These are phyloP conservation scores for Annulohypoxylon truncatum DNA, from an alignment of 2,329 filamentous ascomycete species.

Conservation along the genomic window DNA sequence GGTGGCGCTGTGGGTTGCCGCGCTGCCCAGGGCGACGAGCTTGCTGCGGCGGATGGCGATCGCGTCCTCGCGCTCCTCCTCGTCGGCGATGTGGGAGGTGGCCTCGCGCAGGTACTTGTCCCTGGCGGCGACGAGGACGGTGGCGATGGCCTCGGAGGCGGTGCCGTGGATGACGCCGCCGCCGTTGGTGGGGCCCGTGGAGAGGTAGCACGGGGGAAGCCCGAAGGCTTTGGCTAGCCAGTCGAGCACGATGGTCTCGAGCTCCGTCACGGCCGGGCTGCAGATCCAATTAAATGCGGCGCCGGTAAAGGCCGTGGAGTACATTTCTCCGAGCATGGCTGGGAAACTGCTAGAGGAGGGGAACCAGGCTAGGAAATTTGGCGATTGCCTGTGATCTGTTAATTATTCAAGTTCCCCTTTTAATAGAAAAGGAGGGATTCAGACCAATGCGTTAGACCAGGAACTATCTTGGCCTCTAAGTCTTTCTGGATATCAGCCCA, in stretches of 20 bases:
- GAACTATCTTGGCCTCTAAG: slow-evolving; percentile 86
- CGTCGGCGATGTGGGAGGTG: slow-evolving; percentile 60
- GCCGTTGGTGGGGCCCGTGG: slow-evolving; percentile 74
- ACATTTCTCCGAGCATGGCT: slow-evolving; percentile 90
- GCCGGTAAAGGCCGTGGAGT: slow-evolving; percentile 86
- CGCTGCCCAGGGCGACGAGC: slow-evolving; percentile 83
- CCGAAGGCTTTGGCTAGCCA: slow-evolving; percentile 84
- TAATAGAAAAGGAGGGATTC: slow-evolving; percentile 14
- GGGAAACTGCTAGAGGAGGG: slow-evolving; percentile 85
- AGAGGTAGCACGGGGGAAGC: slow-evolving; percentile 79
- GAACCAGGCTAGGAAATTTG: slow-evolving; percentile 97
- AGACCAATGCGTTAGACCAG: slow-evolving; percentile 89
- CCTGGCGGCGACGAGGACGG: slow-evolving; percentile 86
- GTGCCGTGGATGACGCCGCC: slow-evolving; percentile 96
- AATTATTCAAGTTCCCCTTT: not conserved
- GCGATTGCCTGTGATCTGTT: slow-evolving; percentile 72
- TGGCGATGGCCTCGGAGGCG: slow-evolving; percentile 87
- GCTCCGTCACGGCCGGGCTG: slow-evolving; percentile 88
- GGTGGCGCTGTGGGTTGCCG: slow-evolving; percentile 83
- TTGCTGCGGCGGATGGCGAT: slow-evolving; percentile 73
- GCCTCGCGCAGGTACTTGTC: slow-evolving; percentile 78
- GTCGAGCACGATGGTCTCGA: slow-evolving; percentile 92
- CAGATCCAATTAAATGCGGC: slow-evolving; percentile 99
- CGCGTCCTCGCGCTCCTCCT: slow-evolving; percentile 74
- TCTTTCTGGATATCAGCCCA: slow-evolving; percentile 87